A percentile compares a stretch with the other conserved stretches of the same genome.
These are phyloP conservation scores for Coemansia sp. DNA, from an alignment of 192 early-diverging fungal genomes.

Conservation along the genomic window DNA sequence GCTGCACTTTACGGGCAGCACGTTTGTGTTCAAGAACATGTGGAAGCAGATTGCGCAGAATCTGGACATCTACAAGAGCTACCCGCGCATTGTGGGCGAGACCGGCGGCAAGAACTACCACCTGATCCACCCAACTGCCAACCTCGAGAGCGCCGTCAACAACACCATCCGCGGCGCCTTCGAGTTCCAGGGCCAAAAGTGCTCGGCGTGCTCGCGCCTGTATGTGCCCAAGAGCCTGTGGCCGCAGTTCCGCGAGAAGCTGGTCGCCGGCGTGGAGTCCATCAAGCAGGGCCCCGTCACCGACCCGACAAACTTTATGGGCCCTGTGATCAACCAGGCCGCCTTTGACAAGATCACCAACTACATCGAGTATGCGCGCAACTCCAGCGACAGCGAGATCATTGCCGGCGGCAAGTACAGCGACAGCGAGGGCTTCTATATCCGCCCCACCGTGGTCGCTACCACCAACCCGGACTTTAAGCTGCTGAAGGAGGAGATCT, in stretches of 20 bases:
- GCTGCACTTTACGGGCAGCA: constrained; percentile 95
- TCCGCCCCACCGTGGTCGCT: constrained; percentile 87
- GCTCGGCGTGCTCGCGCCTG: constrained; percentile 89
- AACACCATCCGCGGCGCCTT: constrained; percentile 91
- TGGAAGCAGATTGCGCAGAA: constrained; percentile 91
- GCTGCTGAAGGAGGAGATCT: constrained; percentile 94
- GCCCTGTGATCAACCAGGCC: constrained; percentile 89
- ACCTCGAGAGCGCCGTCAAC: constrained; percentile 73
- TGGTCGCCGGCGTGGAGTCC: constrained; percentile 66
- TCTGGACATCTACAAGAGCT: constrained; percentile 85
- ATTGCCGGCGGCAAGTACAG: constrained; percentile 88
- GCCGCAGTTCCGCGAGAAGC: constrained; percentile 65
- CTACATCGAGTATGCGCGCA: constrained; percentile 82
- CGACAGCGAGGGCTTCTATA: constrained; percentile 82
- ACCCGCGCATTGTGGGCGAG: constrained; percentile 97
- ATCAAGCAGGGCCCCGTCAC: constrained; percentile 84
- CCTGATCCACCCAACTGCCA: constrained; percentile 75
- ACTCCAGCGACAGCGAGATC: constrained; percentile 71
- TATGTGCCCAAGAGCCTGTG: constrained; percentile 86
- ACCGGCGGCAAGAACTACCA: constrained; percentile 99
- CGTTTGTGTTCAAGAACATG: constrained; percentile 87
- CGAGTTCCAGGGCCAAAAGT: constrained; percentile 99
- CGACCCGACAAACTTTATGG: constrained; percentile 82
- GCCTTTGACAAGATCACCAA: constrained; percentile 91
- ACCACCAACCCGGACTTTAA: constrained; percentile 79